Base-by-base conservation (phyloP, 1,284 basidiomycete species). In the Mycena sp. region DNA sequence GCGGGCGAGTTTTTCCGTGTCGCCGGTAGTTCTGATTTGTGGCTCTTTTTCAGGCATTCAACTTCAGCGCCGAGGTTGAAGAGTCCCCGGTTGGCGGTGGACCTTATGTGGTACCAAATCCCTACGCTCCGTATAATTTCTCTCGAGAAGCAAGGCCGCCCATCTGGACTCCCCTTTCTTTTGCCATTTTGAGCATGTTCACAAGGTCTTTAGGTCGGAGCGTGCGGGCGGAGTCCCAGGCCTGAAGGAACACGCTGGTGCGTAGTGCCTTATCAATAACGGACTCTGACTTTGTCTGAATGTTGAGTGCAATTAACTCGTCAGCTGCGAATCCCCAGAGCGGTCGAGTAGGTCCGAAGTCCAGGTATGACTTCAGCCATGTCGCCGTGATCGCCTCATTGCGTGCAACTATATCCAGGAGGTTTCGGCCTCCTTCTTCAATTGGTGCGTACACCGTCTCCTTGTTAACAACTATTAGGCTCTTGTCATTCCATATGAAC, bases 291-390 rank as follows among this genome's bases (percentile, higher is more conserved):
- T 17, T 30, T 1, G 38, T 17, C 10, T 40, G 3, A 9, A 37
- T 37, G 17, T 45, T 44, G 19, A 56, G 4, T 2, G 53, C 53
- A 1, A 43, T 16, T 6, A 57, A 11, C 26, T 62, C 60, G 21
- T 70, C 67, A 4, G 64, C 60, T 9, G 63, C 30, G 26, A 45
- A 64, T 14, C 63, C 59, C 71, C 71, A 72, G 0, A 57, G 35
- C 11, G 64, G 63, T 0, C 64, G 28, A 1, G 30, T n/a, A 5
- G 32, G 29, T 0, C 57, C 53, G 1, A 64, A 54, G 16, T 66
- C 61, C 1, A 71, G 65, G 57, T 70, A 70, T 1, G 64, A 53
- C 46, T 67, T 67, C 23, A 55, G 44, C 60, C 61, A 65, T 32
- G 51, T 69, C 1, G 38, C 26, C 3, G n/a, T n/a, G n/a, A n/a